phyloP scores from a whole-genome alignment of 805 yeast genomes.

The Wickerhamiella parazyma region DNA sequence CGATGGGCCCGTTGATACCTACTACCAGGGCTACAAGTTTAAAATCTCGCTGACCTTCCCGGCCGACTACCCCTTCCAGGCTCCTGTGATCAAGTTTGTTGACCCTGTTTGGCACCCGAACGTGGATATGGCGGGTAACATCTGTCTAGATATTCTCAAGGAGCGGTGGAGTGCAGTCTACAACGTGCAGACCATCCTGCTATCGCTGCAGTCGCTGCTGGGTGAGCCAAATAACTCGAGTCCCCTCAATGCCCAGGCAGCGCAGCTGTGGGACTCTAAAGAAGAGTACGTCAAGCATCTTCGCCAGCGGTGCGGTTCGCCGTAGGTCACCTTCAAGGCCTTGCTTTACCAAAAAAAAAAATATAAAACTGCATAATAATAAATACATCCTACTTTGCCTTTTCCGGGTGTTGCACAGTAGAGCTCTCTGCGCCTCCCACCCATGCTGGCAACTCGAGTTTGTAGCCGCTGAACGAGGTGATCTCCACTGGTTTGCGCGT shows the following conservation, averaged over 20 bases:
- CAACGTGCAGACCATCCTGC: slow-evolving; percentile 45
- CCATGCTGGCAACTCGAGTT: slow-evolving; percentile 29
- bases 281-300: slow-evolving; percentile 29
- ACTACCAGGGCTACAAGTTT: slow-evolving; percentile 40
- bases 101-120: slow-evolving; percentile 58
- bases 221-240: slow-evolving; percentile 50
- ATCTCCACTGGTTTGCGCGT: slow-evolving; percentile 28
- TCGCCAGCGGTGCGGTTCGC: slow-evolving; percentile 29
- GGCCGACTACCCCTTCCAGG: slow-evolving; percentile 41
- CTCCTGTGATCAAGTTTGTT: slow-evolving; percentile 43
- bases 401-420: slow-evolving; percentile 1
- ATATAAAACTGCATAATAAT: no score
- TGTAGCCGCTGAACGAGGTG: slow-evolving; percentile 35
- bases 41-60: slow-evolving; percentile 40
- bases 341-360: no score
- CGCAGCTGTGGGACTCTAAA: slow-evolving; percentile 39
- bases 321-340: neutral
- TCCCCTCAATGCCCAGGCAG: slow-evolving; percentile 44
- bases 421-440: slow-evolving; percentile 22
- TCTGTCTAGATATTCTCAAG: slow-evolving; percentile 49
- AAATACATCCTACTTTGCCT: slow-evolving; percentile 21
- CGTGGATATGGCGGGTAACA: slow-evolving; percentile 50
- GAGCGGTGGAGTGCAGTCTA: slow-evolving; percentile 54
- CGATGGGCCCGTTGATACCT: slow-evolving; percentile 45
- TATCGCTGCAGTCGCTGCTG: slow-evolving; percentile 44